Evolutionary conservation across 2,329 filamentous ascomycete genomes (phyloP), one percentile per base, ranked within the genome.

Genomic region (Colletotrichum echinochloae): DNA sequence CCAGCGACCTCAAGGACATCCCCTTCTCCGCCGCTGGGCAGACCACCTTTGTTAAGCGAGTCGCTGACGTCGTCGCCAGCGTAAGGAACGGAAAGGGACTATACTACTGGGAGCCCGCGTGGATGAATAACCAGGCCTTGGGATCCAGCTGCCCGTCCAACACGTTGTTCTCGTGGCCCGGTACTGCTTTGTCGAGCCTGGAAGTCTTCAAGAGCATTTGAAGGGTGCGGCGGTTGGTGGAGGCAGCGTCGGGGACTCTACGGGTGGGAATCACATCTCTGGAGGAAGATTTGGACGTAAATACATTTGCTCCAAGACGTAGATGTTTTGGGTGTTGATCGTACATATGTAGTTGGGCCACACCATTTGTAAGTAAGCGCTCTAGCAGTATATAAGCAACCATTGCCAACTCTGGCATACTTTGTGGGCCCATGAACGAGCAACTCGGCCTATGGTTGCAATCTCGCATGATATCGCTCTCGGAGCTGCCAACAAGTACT

Each of bases 41-140:
- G 82, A 80, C 81, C 1, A 84, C 83, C 2, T 94, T 89, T 79
- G 79, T 94, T 63, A 82, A 88, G 78, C 80, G 86, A 67, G 84
- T 94, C 23, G 90, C 89, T 0, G 81, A 81, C 1, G 81, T 89
- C 1, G 85, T 93, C 0, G 81, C 82, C 1, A 84, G 80, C 1
- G 85, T 89, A 0, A 82, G 79, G 1, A 84, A 85, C 1, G 90
- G 90, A 0, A 79, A 82, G 35, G 92, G 91, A 0, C 54, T 94
- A 9, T 93, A 91, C 72, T 94, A 93, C 74, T 94, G 91, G 91
- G 91, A 94, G 77, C 91, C 91, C 0, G 89, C 88, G 0, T 94
- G 90, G 67, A 83, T 93, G 72, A 83, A 89, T 51, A 93, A 92
- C 78, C 85, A 87, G 14, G 86, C 79, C 0, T 78, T 93, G 61